A percentile compares a stretch with the other conserved stretches of the same genome.
phyloP scores from a whole-genome alignment of 257 asterid species.

The Ilex asprella region DNA sequence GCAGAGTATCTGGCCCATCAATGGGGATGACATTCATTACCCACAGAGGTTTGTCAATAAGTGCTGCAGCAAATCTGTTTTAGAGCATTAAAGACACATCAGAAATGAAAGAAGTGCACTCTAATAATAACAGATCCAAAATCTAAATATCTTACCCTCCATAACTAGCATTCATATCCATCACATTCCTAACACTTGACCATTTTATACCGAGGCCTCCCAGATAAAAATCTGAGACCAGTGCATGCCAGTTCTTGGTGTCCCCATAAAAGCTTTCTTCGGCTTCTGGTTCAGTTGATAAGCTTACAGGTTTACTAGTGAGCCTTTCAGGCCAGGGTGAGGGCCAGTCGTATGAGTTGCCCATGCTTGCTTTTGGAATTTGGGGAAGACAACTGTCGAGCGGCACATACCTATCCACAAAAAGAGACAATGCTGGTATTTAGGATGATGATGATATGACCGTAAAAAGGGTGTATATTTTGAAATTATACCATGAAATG shows the following conservation, averaged over 20 bases:
- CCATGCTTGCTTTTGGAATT: conserved; percentile 16
- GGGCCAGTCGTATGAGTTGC: conserved; percentile 53
- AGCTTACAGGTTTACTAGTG: conserved; percentile 47
- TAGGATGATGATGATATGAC: conserved; percentile 2
- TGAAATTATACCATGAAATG: conserved; percentile 51
- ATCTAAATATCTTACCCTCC: conserved; percentile 70
- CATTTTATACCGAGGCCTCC: conserved; percentile 62
- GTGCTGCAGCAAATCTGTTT: conserved; percentile 82
- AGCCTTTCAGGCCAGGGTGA: conserved; percentile 90
- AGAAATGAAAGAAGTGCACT: conserved; percentile 1
- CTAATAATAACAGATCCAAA: neutral
- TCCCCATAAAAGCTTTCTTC: conserved; percentile 57
- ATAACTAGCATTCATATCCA: conserved; percentile 94
- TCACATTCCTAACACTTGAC: conserved; percentile 69
- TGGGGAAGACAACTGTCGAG: conserved; percentile 72
- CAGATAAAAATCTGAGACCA: conserved; percentile 75
- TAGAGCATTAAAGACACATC: neutral
- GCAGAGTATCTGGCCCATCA: conserved; percentile 59
- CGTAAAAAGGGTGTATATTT: neutral
- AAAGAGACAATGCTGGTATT: conserved; percentile 10
- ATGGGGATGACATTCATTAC: conserved; percentile 87
- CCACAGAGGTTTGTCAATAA: conserved; percentile 58
- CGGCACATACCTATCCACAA: conserved; percentile 58
- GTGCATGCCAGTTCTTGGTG: conserved; percentile 80
- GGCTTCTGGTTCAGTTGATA: conserved; percentile 42